Evolutionary conservation across 2,329 filamentous ascomycete genomes (phyloP), one percentile per base, ranked within the genome.

Genomic region (Ceratocystis eucalypticola): DNA sequence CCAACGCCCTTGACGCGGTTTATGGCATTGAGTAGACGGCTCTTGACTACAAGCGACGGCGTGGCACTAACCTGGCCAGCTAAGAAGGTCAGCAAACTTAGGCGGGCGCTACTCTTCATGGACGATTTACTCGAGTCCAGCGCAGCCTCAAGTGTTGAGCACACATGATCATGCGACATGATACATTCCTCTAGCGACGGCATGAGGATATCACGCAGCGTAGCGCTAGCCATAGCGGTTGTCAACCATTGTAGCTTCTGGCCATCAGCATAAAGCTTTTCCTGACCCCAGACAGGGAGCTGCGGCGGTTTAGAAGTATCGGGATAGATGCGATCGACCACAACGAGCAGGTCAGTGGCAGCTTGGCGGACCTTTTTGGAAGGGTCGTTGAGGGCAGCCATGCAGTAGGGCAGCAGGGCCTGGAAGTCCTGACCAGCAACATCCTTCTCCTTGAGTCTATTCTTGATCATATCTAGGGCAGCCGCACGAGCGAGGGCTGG

Each of bases 141-240:
- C 10, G 72, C 71, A 5, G 72, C 71, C 59, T 76, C 76, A 4
- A 96, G 74, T 1, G 86, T 81, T 22, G 83, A 82, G 30, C 81
- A 77, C 57, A 96, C 80, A 68, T 94, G 86, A 33, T 82, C 83
- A 3, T 84, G 78, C 72, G 97, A 91, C 70, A 96, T 83, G 2
- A 93, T 81, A 71, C 88, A 95, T 75, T 96, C 94, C 75, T 96
- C 92, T 8, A 96, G 76, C 1, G 82, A 83, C 0, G 89, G 89
- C 22, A 90, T 74, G n/a, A 96, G 76, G 46, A 88, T 80, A 22
- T 83, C 79, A 22, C 84, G 80, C 0, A 94, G 72, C 22, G 95
- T 75, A 67, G 83, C 85, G 55, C 80, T 77, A 1, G 78, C 77
- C 65, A 87, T 81, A 28, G 85, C 81, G 0, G 77, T 72, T 2